A percentile compares a stretch with the other conserved stretches of the same genome.
Evolutionary conservation across 495 filamentous ascomycete genomes (phyloP).

Genomic region (Evernia prunastri): DNA sequence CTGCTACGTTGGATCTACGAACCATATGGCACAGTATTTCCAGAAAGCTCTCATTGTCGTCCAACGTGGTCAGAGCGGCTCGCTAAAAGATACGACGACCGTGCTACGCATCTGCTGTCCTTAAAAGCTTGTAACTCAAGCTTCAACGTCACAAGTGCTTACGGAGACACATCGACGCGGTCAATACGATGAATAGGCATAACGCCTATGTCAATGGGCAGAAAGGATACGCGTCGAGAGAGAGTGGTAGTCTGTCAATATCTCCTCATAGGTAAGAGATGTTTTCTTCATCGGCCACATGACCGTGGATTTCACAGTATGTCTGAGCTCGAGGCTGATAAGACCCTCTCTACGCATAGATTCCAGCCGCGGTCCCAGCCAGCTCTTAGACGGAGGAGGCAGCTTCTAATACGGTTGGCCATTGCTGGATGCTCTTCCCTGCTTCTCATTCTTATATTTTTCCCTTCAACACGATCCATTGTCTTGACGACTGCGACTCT

Average conservation of each 20-base stretch:
- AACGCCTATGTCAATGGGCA: slow-evolving; percentile 74
- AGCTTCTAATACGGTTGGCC: slow-evolving; percentile 63
- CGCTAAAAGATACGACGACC: not conserved
- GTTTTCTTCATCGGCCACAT: slow-evolving; percentile 15
- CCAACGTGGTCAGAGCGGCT: not conserved
- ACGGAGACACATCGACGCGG: not conserved
- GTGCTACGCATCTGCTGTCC: slow-evolving; percentile 1
- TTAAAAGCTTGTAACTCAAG: not conserved
- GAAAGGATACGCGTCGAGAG: slow-evolving; percentile 53
- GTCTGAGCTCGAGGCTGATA: slow-evolving; percentile 13
- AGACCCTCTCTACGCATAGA: slow-evolving; percentile 39
- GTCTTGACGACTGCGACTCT: slow-evolving; percentile 58
- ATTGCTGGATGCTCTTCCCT: slow-evolving; percentile 33
- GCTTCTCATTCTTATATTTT: slow-evolving; percentile 51
- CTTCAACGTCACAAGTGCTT: not conserved
- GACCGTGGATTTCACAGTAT: slow-evolving; percentile 10
- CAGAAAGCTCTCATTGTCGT: not conserved
- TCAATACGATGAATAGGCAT: slow-evolving; percentile 48
- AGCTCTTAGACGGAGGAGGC: slow-evolving; percentile 64
- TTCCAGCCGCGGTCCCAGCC: slow-evolving; percentile 83
- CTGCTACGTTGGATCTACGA: not conserved
- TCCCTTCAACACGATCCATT: slow-evolving; percentile 64
- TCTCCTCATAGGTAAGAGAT: slow-evolving; percentile 73
- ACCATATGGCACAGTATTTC: not conserved
- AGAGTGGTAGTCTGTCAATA: slow-evolving; percentile 67